phyloP scores from a whole-genome alignment of 2,329 filamentous ascomycete species.

The Ophiostoma novo-ulmi region DNA sequence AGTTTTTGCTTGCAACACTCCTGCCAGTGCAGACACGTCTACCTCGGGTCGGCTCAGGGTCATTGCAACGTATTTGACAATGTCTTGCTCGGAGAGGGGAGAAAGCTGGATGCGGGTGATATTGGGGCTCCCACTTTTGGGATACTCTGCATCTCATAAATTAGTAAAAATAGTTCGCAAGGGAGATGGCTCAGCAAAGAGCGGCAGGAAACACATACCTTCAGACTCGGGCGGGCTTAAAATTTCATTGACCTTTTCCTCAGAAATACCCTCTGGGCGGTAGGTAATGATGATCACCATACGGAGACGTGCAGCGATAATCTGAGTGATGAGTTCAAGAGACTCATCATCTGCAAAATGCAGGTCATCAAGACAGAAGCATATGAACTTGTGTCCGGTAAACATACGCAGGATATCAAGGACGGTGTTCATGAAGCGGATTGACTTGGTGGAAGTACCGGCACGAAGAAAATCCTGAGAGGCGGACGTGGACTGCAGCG shows the following conservation, averaged over 20 bases:
- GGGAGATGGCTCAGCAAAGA: background rate
- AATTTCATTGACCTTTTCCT: constrained; percentile 51
- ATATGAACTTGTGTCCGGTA: constrained; percentile 78
- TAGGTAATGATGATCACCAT: constrained; percentile 78
- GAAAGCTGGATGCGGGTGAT: constrained; percentile 66
- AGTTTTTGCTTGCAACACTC: constrained; percentile 84
- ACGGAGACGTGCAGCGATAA: constrained; percentile 71
- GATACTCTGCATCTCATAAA: constrained; percentile 2
- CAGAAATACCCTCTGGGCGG: constrained; percentile 59
- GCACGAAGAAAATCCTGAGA: constrained; percentile 57
- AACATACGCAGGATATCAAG: constrained; percentile 80
- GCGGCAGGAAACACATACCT: constrained; percentile 34
- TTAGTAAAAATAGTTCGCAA: background rate
- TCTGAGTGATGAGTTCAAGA: constrained; percentile 73
- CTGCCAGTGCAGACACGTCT: constrained; percentile 69
- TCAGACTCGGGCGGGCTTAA: constrained; percentile 52
- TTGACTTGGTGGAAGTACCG: constrained; percentile 56
- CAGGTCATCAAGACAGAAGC: constrained; percentile 81
- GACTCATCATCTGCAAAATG: constrained; percentile 89
- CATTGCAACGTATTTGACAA: constrained; percentile 73
- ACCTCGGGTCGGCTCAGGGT: constrained; percentile 71
- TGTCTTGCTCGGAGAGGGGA: constrained; percentile 72
- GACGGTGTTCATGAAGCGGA: constrained; percentile 80
- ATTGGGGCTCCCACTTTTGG: constrained; percentile 39
- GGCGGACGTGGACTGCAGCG: constrained; percentile 43